Percentiles rank a stretch among this genome's conserved stretches.
Conservation (phyloP, 2,329 filamentous ascomycete genomes). For the Plectosphaerella plurivora region DNA sequence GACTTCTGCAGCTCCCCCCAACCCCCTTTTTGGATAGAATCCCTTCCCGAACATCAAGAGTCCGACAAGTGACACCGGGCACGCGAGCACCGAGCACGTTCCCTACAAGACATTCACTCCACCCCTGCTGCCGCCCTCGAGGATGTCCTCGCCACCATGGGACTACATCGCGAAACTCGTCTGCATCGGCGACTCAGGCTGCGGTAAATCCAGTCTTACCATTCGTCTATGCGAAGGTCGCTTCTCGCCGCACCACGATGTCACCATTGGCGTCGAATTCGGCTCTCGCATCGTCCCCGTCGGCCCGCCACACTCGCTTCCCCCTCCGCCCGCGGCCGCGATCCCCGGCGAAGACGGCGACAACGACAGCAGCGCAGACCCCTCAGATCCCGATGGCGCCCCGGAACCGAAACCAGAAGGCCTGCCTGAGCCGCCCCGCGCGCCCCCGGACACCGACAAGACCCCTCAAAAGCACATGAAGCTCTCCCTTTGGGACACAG, state of each 20-base stretch:
- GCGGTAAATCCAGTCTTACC: slow-evolving; percentile 90
- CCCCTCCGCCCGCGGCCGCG: slow-evolving; percentile 23
- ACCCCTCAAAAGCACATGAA: slow-evolving; percentile 76
- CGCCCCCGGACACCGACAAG: slow-evolving; percentile 22
- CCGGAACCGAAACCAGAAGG: slow-evolving; percentile 28
- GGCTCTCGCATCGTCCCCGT: slow-evolving; percentile 90
- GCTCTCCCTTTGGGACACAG: slow-evolving; percentile 90
- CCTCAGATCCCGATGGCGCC: slow-evolving; percentile 4
- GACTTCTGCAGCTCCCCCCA: background rate
- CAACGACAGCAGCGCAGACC: slow-evolving; percentile 6
- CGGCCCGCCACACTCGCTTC: slow-evolving; percentile 67
- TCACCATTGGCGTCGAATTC: slow-evolving; percentile 96
- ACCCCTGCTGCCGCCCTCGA: background rate
- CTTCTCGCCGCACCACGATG: slow-evolving; percentile 91
- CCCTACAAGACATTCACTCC: background rate
- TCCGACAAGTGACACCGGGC: background rate
- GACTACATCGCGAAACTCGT: slow-evolving; percentile 99
- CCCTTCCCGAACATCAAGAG: background rate
- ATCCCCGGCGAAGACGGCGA: slow-evolving; percentile 9
- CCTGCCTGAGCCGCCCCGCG: slow-evolving; percentile 48
- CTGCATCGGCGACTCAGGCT: slow-evolving; percentile 93
- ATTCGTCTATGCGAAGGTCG: slow-evolving; percentile 95
- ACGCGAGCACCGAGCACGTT: background rate
- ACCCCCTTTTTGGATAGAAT: background rate
- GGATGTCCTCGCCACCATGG: slow-evolving; percentile 70